A percentile compares a stretch with the other conserved stretches of the same genome.
These are phyloP conservation scores for Chalciporus chontae DNA, from an alignment of 768 basidiomycete species.

Conservation along the genomic window DNA sequence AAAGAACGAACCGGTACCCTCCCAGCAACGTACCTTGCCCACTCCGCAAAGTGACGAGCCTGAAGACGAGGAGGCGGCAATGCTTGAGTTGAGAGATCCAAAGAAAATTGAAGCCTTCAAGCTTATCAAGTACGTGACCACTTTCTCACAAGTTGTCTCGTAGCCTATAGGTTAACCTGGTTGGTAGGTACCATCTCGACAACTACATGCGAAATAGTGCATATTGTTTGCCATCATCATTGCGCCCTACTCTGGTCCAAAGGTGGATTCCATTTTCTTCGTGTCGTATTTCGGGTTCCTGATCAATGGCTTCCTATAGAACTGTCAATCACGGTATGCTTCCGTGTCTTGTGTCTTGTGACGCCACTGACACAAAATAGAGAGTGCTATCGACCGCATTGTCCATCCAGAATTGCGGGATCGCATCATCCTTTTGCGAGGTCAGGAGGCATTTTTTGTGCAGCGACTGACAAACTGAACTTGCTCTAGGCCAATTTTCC, in stretches of 20 bases:
- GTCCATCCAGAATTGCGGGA: conserved; percentile 88
- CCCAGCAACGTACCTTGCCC: conserved; percentile 25
- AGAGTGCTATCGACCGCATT: conserved; percentile 88
- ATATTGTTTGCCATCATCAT: conserved; percentile 84
- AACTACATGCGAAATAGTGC: conserved; percentile 83
- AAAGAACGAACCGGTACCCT: conserved; percentile 21
- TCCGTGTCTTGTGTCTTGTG: background rate
- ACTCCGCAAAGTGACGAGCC: conserved; percentile 39
- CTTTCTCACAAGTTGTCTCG: too few species aligned
- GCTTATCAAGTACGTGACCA: conserved; percentile 61
- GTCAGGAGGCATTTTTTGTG: conserved; percentile 36
- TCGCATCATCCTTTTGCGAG: conserved; percentile 83
- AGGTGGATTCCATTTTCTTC: conserved; percentile 39
- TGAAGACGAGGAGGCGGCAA: conserved; percentile 49
- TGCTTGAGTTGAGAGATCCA: conserved; percentile 44
- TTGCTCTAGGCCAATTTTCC: conserved; percentile 62
- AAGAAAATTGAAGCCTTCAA: conserved; percentile 79
- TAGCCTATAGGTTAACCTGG: background rate
- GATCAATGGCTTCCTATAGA: conserved; percentile 34
- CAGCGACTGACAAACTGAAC: conserved; percentile 4
- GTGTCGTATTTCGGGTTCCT: background rate
- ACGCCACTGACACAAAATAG: conserved; percentile 37
- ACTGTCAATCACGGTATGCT: conserved; percentile 78
- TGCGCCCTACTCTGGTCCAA: conserved; percentile 87
- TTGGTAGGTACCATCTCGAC: conserved; percentile 78